Conservation (phyloP, 768 basidiomycete genomes). For the Hericium alpestre region DNA sequence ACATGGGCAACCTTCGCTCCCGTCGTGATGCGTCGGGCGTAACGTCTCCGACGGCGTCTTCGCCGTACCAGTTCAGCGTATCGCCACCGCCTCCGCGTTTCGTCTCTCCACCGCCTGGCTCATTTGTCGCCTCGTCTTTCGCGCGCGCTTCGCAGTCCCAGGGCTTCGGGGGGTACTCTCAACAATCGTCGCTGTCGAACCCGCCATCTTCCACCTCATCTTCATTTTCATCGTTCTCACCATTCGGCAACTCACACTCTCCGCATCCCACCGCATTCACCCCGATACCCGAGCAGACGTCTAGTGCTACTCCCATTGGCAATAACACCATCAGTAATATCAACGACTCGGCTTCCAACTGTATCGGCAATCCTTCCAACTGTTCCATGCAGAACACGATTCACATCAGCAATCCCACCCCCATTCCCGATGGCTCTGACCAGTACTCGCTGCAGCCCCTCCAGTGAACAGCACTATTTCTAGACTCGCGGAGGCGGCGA, state of each 20-base stretch:
- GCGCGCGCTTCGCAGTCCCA: conserved; percentile 17
- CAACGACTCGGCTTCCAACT: neutral
- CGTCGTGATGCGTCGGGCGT: conserved; percentile 21
- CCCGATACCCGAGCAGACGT: conserved; percentile 17
- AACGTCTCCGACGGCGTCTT: conserved; percentile 19
- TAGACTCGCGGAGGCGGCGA: neutral
- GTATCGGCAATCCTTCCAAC: neutral
- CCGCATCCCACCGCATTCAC: conserved; percentile 18
- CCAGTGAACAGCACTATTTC: neutral
- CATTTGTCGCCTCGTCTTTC: conserved; percentile 11
- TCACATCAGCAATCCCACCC: neutral
- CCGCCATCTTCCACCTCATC: neutral
- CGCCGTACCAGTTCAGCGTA: conserved; percentile 23
- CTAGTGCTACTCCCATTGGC: conserved; percentile 11
- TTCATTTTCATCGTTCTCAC: conserved; percentile 22
- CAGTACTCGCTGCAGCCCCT: neutral
- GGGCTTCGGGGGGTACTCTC: conserved; percentile 16
- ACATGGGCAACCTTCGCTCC: conserved; percentile 11
- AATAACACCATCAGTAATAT: conserved; percentile 13
- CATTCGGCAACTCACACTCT: conserved; percentile 26
- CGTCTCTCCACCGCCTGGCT: conserved; percentile 23
- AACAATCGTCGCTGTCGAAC: conserved; percentile 8
- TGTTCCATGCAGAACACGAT: neutral
- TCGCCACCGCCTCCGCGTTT: conserved; percentile 27
- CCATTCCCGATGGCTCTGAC: neutral